Percentiles rank a stretch among this genome's conserved stretches.
phyloP scores from a whole-genome alignment of 2,329 filamentous ascomycete species.

The Pseudogymnoascus sp. region DNA sequence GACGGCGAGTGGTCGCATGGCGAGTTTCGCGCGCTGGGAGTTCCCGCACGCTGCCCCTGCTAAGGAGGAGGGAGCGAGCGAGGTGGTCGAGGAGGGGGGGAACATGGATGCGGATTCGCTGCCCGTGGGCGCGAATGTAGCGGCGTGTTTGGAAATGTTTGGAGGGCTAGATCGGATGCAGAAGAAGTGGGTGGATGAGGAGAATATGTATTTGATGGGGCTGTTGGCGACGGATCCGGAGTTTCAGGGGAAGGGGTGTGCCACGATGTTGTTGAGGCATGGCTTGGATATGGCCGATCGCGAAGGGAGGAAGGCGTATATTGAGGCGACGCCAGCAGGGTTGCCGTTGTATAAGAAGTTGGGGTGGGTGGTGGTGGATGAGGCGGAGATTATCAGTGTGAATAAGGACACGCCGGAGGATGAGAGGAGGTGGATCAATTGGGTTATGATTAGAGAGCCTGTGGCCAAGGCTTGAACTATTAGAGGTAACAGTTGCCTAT shows the following conservation, averaged over 20 bases:
- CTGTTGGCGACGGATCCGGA: slow-evolving; percentile 31
- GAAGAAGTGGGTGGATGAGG: slow-evolving; percentile 26
- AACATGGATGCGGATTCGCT: slow-evolving; percentile 16
- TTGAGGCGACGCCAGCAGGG: slow-evolving; percentile 34
- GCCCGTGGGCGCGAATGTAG: slow-evolving; percentile 29
- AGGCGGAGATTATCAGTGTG: slow-evolving; percentile 18
- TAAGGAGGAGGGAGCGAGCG: slow-evolving; percentile 1
- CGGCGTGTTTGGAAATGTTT: slow-evolving; percentile 27
- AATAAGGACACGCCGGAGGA: slow-evolving; percentile 24
- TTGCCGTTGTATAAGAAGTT: slow-evolving; percentile 33
- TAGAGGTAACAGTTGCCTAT: neutral
- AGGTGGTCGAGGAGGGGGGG: slow-evolving; percentile 9
- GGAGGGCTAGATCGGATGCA: slow-evolving; percentile 21
- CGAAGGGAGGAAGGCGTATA: slow-evolving; percentile 28
- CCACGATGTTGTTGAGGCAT: slow-evolving; percentile 29
- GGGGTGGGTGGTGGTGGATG: slow-evolving; percentile 32
- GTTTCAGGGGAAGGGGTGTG: slow-evolving; percentile 32
- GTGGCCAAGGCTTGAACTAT: neutral
- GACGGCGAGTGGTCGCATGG: slow-evolving; percentile 22
- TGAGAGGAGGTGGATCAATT: slow-evolving; percentile 16
- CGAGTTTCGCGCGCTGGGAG: slow-evolving; percentile 31
- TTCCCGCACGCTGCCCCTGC: slow-evolving; percentile 26
- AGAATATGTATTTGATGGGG: slow-evolving; percentile 31
- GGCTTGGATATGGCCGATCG: slow-evolving; percentile 32
- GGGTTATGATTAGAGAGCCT: slow-evolving; percentile 26